phyloP scores from a whole-genome alignment of 257 asterid species.

The Plectranthus barbatus region DNA sequence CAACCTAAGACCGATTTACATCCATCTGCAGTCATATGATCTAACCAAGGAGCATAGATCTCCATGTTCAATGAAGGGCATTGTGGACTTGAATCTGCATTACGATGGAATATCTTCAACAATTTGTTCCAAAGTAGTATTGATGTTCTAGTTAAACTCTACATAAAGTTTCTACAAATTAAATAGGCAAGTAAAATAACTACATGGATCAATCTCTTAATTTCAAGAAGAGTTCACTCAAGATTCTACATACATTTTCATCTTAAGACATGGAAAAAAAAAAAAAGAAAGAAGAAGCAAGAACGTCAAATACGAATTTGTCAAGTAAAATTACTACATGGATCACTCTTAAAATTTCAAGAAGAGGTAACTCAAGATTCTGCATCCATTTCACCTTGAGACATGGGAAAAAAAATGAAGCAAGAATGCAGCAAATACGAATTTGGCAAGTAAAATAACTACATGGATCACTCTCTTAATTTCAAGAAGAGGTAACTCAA shows the following conservation, averaged over 20 bases:
- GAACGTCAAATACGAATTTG: too few species aligned
- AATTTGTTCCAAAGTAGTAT: neutral
- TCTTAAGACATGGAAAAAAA: too few species aligned
- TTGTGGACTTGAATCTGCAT: constrained; percentile 17
- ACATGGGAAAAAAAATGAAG: too few species aligned
- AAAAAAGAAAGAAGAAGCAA: too few species aligned
- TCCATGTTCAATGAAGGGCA: constrained; percentile 19
- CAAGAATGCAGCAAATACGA: neutral
- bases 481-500: neutral
- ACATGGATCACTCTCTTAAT: neutral
- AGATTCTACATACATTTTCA: too few species aligned
- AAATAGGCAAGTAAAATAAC: neutral
- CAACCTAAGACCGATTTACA: constrained; percentile 8
- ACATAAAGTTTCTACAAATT: neutral
- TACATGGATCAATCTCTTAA: neutral
- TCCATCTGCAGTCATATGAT: neutral
- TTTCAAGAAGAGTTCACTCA: neutral
- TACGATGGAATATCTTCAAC: neutral
- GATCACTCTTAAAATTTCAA: neutral
- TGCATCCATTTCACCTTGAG: neutral
- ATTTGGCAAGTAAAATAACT: neutral
- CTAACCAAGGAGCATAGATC: constrained; percentile 1
- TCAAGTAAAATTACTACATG: neutral
- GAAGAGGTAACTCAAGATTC: neutral
- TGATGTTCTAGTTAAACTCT: neutral